Evolutionary conservation across 257 asterid species (phyloP), one percentile per base, ranked within the genome.

Genomic region (Eustoma russellianum): DNA sequence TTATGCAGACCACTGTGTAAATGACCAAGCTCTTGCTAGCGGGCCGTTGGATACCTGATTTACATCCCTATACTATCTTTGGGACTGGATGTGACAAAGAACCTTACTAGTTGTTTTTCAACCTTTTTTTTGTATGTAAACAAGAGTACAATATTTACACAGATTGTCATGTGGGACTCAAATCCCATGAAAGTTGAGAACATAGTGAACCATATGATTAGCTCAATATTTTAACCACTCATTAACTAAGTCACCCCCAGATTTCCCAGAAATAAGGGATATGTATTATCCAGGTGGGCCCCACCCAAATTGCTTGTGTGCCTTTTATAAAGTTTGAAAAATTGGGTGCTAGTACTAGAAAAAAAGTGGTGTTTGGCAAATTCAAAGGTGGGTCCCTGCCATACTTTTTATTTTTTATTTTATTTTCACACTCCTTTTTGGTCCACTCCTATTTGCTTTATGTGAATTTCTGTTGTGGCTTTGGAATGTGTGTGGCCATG

Each of bases 121-220:
- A n/a, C n/a, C n/a, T n/a, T n/a, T n/a, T n/a, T n/a, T n/a, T n/a
- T n/a, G n/a, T n/a, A n/a, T n/a, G n/a, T n/a, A n/a, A n/a, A n/a
- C n/a, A n/a, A 58, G 41, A 13, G 43, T 17, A 70, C 30, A 24
- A 24, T 0, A 24, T 24, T 24, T 24, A 0, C 16, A 65, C 61
- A 73, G 71, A 66, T 46, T 67, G 70, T 61, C 58, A 68, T 49
- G 81, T 73, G 78, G 81, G 77, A 60, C 81, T 46, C 70, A 61
- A 66, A 66, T 74, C 87, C 83, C 83, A 77, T 70, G 68, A 83
- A 76, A 83, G 70, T 64, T 66, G 54, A 74, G 54, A 73, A 60
- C 57, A 57, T 68, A 63, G 90, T 76, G 86, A 78, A 60, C 34
- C 70, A 59, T 76, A 80, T 80, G 85, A 83, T 81, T 74, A 81